phyloP scores from a whole-genome alignment of 1,139 yeast species.

The Scheffersomyces quercinus region DNA sequence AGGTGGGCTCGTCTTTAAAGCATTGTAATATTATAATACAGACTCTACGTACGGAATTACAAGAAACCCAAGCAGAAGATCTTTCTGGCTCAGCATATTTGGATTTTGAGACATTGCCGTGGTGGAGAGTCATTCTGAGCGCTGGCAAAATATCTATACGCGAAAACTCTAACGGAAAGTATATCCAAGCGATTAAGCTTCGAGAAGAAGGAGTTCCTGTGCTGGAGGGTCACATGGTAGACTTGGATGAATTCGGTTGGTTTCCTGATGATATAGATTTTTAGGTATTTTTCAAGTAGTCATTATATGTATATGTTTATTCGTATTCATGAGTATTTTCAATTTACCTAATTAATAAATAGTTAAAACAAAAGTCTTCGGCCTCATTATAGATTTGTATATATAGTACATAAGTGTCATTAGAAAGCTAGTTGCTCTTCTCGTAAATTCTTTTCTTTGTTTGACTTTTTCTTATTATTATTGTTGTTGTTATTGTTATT shows the following conservation, averaged over 20 bases:
- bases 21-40: constrained; percentile 27
- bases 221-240: constrained; percentile 37
- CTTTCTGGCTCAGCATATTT: constrained; percentile 8
- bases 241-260: constrained; percentile 61
- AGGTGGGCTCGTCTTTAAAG: constrained; percentile 72
- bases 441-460: constrained; percentile 1
- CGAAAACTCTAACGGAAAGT: constrained; percentile 41
- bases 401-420: not conserved
- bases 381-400: too few species aligned
- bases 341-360: too few species aligned
- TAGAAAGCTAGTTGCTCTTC: not conserved
- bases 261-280: constrained; percentile 54
- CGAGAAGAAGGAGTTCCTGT: constrained; percentile 52
- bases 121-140: constrained; percentile 78
- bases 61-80: constrained; percentile 14
- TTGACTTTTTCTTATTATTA: constrained; percentile 1
- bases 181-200: constrained; percentile 49
- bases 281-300: constrained; percentile 2
- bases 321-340: not conserved
- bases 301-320: not conserved
- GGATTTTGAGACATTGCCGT: constrained; percentile 52
- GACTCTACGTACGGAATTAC: constrained; percentile 21
- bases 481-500: constrained; percentile 6
- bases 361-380: too few species aligned
- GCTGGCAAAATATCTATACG: constrained; percentile 64